Evolutionary conservation across 345 rosid species (phyloP), one percentile per base, ranked within the genome.

Genomic region (Citropsis articulata): DNA sequence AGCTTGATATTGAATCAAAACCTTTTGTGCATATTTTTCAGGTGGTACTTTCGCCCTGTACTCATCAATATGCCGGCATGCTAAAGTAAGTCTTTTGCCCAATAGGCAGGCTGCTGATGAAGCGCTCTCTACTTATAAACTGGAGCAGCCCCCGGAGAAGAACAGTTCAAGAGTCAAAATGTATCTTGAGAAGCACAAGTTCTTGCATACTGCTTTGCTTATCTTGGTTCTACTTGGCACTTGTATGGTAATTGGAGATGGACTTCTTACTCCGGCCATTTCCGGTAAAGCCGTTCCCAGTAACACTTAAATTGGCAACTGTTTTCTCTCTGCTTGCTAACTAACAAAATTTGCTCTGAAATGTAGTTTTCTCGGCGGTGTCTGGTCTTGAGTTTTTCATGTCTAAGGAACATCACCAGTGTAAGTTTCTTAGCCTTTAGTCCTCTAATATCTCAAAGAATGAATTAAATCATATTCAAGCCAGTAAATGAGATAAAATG

Each of bases 181-280:
- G 76, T 87, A 85, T 79, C 91, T 97, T 9, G 99, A 97, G 94
- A 90, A 86, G 76, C 90, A 93, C 84, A 94, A 86, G 85, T 45
- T 84, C 83, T 85, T 94, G 86, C 98, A 93, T 80, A 93, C 98
- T 78, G 98, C 96, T 87, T 84, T 97, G 83, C 83, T 97, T 74
- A 82, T 97, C 83, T 80, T 97, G 69, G 98, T 93, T 86, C 99
- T 97, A 78, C 98, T 97, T 6, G 99, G 99, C 53, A 97, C 99
- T 77, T 97, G 99, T 88, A 97, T 97, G 99, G 99, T 97, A 35
- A 97, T 97, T 72, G 98, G 99, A 75, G 99, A 97, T 83, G 98
- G 98, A 69, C 78, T 97, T 71, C 98, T 97, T 65, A 97, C 99
- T 80, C 98, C 99, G 53, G 97, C 98, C 61, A 97, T 97, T 82